A percentile compares a stretch with the other conserved stretches of the same genome.
phyloP scores from a whole-genome alignment of 768 basidiomycete species.

The Coprinopsis sp. region DNA sequence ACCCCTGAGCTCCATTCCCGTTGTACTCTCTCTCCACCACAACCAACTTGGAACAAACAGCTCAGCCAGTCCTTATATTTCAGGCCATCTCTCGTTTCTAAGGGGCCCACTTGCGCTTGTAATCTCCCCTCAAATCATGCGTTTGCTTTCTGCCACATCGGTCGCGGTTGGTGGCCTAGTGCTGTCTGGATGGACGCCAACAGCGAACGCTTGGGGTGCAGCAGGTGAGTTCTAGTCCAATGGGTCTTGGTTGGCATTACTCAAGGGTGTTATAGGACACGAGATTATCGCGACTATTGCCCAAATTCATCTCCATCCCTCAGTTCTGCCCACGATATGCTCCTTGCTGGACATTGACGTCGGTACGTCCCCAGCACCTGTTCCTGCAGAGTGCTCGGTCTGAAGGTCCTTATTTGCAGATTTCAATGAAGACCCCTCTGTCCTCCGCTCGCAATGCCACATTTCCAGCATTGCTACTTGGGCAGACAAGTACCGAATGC shows the following conservation, averaged over 20 bases:
- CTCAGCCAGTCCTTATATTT: no score
- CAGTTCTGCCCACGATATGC: conserved; percentile 62
- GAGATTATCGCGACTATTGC: conserved; percentile 94
- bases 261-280: conserved; percentile 55
- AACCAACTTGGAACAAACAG: no score
- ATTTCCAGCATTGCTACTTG: conserved; percentile 82
- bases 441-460: conserved; percentile 45
- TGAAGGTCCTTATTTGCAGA: conserved; percentile 16
- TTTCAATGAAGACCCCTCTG: conserved; percentile 5
- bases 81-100: no score
- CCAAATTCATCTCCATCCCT: conserved; percentile 82
- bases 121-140: no score
- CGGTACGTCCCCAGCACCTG: not conserved
- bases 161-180: not conserved
- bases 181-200: not conserved
- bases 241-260: not conserved
- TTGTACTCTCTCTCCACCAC: no score
- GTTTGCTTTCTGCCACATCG: not conserved
- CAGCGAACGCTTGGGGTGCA: not conserved
- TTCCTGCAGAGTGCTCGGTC: not conserved
- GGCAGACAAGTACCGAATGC: conserved; percentile 71
- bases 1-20: no score
- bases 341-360: conserved; percentile 54
- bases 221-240: not conserved
- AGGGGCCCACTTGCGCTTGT: no score